These are phyloP conservation scores for Marasmius oreades DNA, from an alignment of 1,284 basidiomycete genomes.

Conservation along the genomic window DNA sequence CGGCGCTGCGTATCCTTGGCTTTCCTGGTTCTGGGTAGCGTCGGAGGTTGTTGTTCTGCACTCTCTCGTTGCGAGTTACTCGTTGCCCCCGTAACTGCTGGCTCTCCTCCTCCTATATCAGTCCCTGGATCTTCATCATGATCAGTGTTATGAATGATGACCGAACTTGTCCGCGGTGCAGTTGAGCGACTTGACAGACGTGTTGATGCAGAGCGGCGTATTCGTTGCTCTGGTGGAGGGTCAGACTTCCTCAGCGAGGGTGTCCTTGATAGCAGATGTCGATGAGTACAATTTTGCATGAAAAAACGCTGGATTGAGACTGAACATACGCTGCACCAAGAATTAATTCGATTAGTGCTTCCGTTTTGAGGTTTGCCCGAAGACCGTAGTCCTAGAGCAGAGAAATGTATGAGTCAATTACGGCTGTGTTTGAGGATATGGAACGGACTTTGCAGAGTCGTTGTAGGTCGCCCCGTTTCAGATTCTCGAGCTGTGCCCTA, in stretches of 20 bases:
- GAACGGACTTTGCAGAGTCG: constrained; percentile 68
- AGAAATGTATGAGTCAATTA: constrained; percentile 21
- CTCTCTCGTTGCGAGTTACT: not conserved
- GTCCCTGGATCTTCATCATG: constrained; percentile 41
- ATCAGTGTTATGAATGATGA: constrained; percentile 47
- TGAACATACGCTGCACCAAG: constrained; percentile 49
- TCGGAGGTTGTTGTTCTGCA: constrained; percentile 23
- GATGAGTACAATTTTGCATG: constrained; percentile 8
- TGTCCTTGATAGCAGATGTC: constrained; percentile 18
- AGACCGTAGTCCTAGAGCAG: constrained; percentile 63
- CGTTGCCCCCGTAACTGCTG: constrained; percentile 3
- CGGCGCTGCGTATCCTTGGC: constrained; percentile 66
- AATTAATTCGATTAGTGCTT: constrained; percentile 70
- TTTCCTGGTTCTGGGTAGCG: constrained; percentile 53
- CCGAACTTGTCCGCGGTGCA: constrained; percentile 34
- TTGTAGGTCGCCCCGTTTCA: constrained; percentile 72
- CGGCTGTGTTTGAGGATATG: not conserved
- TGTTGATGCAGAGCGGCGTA: constrained; percentile 42
- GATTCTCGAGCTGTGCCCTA: constrained; percentile 51
- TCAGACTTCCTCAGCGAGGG: constrained; percentile 21
- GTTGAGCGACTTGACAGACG: constrained; percentile 31
- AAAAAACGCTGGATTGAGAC: not conserved
- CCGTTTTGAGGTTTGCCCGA: constrained; percentile 75
- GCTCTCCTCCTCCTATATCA: constrained; percentile 1
- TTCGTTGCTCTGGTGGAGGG: constrained; percentile 22